Conservation (phyloP, 116 monocot genomes). For the Dioscorea cayenensis region DNA sequence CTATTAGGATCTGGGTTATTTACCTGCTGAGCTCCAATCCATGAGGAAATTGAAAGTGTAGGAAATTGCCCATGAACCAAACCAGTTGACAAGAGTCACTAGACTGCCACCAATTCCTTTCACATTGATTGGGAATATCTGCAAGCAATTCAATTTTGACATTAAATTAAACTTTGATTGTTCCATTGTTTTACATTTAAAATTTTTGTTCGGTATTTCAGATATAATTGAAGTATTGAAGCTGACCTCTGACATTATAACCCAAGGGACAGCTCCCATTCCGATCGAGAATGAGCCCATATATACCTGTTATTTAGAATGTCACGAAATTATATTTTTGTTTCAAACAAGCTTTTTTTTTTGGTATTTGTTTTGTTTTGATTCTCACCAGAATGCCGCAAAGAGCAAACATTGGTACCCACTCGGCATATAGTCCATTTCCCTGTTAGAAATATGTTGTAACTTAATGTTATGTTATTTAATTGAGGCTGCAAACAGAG, state of each 20-base stretch:
- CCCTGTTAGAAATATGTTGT: slow-evolving; percentile 20
- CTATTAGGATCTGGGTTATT: background rate
- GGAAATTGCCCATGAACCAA: slow-evolving; percentile 63
- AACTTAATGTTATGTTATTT: background rate
- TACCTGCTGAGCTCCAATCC: slow-evolving; percentile 68
- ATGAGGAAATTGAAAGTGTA: slow-evolving; percentile 68
- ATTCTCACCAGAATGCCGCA: slow-evolving; percentile 46
- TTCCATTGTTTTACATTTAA: background rate
- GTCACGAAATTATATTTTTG: background rate
- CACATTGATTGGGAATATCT: slow-evolving; percentile 67
- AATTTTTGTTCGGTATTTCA: too few relatives aligned
- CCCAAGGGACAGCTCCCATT: slow-evolving; percentile 81
- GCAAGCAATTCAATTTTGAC: slow-evolving; percentile 8
- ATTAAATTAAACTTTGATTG: background rate
- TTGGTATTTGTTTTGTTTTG: background rate
- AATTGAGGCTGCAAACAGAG: background rate
- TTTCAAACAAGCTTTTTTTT: too few relatives aligned
- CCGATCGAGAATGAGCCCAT: slow-evolving; percentile 52
- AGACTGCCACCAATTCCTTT: slow-evolving; percentile 72
- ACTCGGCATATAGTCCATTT: slow-evolving; percentile 25
- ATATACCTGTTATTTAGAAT: slow-evolving; percentile 32
- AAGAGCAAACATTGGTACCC: slow-evolving; percentile 42
- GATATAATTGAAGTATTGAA: background rate
- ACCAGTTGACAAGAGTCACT: slow-evolving; percentile 57
- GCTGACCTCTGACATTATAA: slow-evolving; percentile 78